phyloP scores from a whole-genome alignment of 768 basidiomycete species.

The Leccinellum rugosiceps region DNA sequence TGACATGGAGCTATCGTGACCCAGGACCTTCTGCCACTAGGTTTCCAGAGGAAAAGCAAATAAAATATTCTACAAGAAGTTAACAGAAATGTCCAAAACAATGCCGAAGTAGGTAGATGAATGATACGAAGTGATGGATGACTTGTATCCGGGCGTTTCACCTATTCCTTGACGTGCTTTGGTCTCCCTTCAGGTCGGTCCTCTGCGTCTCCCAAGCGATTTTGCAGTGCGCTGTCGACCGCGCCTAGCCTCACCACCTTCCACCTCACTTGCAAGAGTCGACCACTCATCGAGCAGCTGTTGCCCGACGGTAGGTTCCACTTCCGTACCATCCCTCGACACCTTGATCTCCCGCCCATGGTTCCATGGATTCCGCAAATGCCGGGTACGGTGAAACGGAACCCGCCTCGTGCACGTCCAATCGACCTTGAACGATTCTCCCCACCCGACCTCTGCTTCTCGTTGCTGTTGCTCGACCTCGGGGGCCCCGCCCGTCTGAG shows the following conservation, averaged over 20 bases:
- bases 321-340: constrained; percentile 87
- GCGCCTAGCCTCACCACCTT: background rate
- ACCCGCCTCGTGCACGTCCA: constrained; percentile 75
- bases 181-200: background rate
- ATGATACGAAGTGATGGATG: too few species aligned
- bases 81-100: background rate
- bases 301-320: constrained; percentile 77
- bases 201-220: background rate
- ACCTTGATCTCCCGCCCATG: constrained; percentile 78
- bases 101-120: background rate
- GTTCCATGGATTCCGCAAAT: constrained; percentile 92
- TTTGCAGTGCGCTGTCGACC: constrained; percentile 4
- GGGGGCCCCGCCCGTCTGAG: background rate
- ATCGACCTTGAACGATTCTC: constrained; percentile 75
- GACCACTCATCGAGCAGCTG: constrained; percentile 70
- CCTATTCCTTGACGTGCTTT: background rate
- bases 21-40: too few species aligned
- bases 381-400: constrained; percentile 72
- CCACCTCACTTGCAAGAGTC: constrained; percentile 26
- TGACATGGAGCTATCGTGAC: too few species aligned
- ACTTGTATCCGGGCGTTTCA: too few species aligned
- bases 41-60: background rate
- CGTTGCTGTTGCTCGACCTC: constrained; percentile 2
- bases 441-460: constrained; percentile 48
- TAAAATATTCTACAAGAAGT: background rate